A percentile compares a stretch with the other conserved stretches of the same genome.
These are phyloP conservation scores for Pestalotiopsis sp. DNA, from an alignment of 2,329 filamentous ascomycete species.

Conservation along the genomic window DNA sequence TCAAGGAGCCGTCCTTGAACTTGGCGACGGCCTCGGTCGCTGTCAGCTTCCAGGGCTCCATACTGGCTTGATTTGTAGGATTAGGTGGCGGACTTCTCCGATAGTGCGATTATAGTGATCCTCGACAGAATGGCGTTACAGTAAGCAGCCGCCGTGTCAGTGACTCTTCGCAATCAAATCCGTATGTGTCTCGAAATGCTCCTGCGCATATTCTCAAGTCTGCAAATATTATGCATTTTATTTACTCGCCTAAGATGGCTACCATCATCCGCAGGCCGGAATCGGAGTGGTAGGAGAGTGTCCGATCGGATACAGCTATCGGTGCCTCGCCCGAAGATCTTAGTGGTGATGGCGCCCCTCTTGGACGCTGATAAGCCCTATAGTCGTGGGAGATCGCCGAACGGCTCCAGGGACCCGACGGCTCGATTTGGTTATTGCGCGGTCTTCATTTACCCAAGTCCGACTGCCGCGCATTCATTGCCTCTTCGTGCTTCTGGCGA, in stretches of 20 bases:
- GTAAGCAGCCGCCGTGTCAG: background rate
- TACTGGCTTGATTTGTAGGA: conserved; percentile 7
- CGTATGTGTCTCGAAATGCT: background rate
- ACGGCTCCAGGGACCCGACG: background rate
- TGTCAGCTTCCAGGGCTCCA: conserved; percentile 40
- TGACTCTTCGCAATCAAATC: background rate
- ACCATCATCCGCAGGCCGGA: conserved; percentile 1
- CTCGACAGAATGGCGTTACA: background rate
- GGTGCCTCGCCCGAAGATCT: background rate
- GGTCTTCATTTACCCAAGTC: background rate
- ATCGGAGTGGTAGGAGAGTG: conserved; percentile 4
- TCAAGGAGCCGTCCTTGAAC: conserved; percentile 43
- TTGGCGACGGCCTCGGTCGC: conserved; percentile 43
- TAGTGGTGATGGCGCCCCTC: background rate
- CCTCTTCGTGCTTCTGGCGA: no score
- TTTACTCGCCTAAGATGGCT: background rate
- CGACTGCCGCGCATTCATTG: background rate
- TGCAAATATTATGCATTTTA: background rate
- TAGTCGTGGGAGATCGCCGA: background rate
- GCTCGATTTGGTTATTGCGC: background rate
- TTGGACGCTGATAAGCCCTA: background rate
- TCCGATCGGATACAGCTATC: conserved; percentile 4
- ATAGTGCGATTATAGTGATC: background rate
- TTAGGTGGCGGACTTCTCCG: background rate
- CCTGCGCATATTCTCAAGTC: no score